A percentile compares a stretch with the other conserved stretches of the same genome.
Evolutionary conservation across 108 stramenopile genomes (phyloP).

Genomic region (Nitzschia putrida): DNA sequence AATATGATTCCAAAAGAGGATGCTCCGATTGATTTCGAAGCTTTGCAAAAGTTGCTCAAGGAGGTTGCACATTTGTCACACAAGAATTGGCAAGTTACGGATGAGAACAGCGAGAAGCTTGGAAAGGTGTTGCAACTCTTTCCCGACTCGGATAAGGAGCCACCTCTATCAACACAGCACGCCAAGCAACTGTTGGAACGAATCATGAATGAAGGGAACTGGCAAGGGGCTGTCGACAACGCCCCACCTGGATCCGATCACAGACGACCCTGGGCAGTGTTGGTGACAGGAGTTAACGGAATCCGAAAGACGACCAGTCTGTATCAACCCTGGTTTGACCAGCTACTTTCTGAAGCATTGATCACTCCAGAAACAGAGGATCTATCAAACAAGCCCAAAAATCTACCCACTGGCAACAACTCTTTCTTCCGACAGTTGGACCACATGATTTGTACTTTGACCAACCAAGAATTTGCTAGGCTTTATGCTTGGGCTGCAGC

Average conservation of each 20-base stretch:
- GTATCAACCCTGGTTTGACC: conserved; percentile 80
- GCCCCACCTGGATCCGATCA: conserved; percentile 11
- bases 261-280: conserved; percentile 70
- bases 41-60: conserved; percentile 38
- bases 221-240: conserved; percentile 62
- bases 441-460: conserved; percentile 81
- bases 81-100: conserved; percentile 71
- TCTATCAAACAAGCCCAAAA: conserved; percentile 9
- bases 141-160: background rate
- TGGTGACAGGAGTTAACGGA: conserved; percentile 89
- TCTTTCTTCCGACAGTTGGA: conserved; percentile 89
- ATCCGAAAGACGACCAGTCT: conserved; percentile 86
- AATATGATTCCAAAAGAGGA: conserved; percentile 22
- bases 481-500: conserved; percentile 65
- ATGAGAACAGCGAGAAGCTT: conserved; percentile 45
- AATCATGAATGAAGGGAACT: conserved; percentile 77
- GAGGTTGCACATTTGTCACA: conserved; percentile 67
- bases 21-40: conserved; percentile 41
- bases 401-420: conserved; percentile 23
- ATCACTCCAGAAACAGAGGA: conserved; percentile 34
- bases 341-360: conserved; percentile 69
- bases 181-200: conserved; percentile 51
- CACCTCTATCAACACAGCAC: conserved; percentile 2
- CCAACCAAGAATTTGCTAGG: conserved; percentile 73
- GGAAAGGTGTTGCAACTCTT: background rate